Base-by-base conservation (phyloP, 352 stramenopile species). In the Phytophthora capsici region DNA sequence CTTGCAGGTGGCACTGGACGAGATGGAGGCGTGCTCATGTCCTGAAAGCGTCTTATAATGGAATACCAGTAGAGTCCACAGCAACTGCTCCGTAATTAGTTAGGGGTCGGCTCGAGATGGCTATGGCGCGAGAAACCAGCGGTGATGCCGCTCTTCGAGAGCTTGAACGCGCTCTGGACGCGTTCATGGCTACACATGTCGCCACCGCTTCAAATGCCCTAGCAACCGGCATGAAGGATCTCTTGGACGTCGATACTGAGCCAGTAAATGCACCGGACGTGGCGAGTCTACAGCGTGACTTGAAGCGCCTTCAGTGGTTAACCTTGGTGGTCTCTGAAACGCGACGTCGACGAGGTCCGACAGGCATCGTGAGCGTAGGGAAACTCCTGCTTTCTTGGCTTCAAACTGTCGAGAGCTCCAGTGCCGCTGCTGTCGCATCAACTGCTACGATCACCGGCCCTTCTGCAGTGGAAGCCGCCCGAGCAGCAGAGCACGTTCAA, bases 91-190 rank as follows among this genome's bases (percentile, higher is more conserved):
- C 60, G 41, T 43, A 70, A 73, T 73, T 73, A 73, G 66, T 63
- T 32, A 44, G 19, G 20, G 16, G 36, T 40, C 54, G 6, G 54
- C 54, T 37, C 13, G 37, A 20, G 58, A 40, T 38, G 26, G 30
- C n/a, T 25, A 71, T 72, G 64, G 68, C 58, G 47, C 43, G 58
- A 51, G 66, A 62, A 58, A 49, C 41, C 60, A 65, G 49, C 28
- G 30, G 59, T 22, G 66, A 73, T 55, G 60, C 48, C 10, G 66
- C 57, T 57, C 44, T 54, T 20, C 66, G 59, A 1, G 83, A 91
- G 66, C 55, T 94, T 6, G 66, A 86, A 61, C 74, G 76, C 7
- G 75, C 88, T 54, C 48, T 94, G 36, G 73, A 91, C 37, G 82
- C 66, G 1, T 83, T 92, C 57, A 71, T 91, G 44, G 72, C 80